Conservation (phyloP, 106 monocot species). For the Dendrobium catenatum region DNA sequence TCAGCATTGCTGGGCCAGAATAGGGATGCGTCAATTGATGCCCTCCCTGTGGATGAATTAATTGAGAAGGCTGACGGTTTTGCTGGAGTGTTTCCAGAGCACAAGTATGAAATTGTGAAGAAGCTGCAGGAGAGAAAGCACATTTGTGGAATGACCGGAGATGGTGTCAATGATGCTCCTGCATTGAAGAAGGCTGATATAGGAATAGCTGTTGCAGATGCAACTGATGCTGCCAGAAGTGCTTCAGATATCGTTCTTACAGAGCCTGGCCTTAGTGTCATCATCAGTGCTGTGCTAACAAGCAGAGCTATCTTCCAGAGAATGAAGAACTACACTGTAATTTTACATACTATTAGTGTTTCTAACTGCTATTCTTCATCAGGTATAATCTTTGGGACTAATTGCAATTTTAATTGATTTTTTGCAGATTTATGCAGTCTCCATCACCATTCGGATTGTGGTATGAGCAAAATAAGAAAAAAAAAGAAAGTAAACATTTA, state of each 20-base stretch:
- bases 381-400: background rate
- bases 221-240: slow-evolving; percentile 91
- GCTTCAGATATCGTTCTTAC: slow-evolving; percentile 97
- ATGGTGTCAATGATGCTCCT: slow-evolving; percentile 97
- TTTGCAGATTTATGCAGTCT: slow-evolving; percentile 72
- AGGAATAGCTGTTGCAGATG: slow-evolving; percentile 97
- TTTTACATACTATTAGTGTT: background rate
- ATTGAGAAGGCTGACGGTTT: slow-evolving; percentile 67
- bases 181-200: slow-evolving; percentile 99
- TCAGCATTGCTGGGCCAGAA: slow-evolving; percentile 66
- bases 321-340: slow-evolving; percentile 98
- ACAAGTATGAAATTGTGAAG: slow-evolving; percentile 98
- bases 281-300: slow-evolving; percentile 93
- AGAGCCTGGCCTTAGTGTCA: slow-evolving; percentile 95
- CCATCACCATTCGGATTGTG: slow-evolving; percentile 85
- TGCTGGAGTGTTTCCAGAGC: slow-evolving; percentile 60
- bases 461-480: slow-evolving; percentile 27
- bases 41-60: slow-evolving; percentile 79
- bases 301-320: slow-evolving; percentile 98
- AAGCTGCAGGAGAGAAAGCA: slow-evolving; percentile 96
- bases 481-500: background rate
- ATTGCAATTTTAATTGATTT: background rate
- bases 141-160: slow-evolving; percentile 97
- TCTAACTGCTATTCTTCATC: background rate
- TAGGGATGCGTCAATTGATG: slow-evolving; percentile 69